Conservation (phyloP, 148 eudicot genomes). For the Drosera capensis region DNA sequence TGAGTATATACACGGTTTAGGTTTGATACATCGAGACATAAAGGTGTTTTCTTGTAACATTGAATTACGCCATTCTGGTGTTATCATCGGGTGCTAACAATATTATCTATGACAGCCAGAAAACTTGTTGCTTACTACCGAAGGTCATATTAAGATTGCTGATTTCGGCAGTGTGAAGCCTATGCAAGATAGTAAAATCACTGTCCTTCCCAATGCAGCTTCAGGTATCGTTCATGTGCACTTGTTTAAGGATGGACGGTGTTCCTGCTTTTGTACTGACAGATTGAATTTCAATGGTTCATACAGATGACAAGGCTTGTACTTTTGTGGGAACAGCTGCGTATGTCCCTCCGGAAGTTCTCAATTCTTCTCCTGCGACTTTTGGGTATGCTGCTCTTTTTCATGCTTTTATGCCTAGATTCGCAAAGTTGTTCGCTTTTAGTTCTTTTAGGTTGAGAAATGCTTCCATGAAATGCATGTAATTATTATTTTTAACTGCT, state of each 20-base stretch:
- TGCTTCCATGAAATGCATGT: too few species aligned
- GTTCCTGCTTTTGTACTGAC: neutral
- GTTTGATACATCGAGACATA: conserved; percentile 92
- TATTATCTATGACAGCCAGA: conserved; percentile 63
- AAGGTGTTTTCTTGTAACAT: conserved; percentile 45
- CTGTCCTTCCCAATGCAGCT: conserved; percentile 96
- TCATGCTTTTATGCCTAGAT: neutral
- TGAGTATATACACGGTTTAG: conserved; percentile 88
- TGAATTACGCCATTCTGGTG: too few species aligned
- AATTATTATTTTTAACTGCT: neutral
- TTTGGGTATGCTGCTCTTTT: conserved; percentile 48
- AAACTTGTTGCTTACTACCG: conserved; percentile 80
- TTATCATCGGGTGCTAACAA: conserved; percentile 11
- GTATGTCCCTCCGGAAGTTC: conserved; percentile 98
- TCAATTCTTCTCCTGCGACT: conserved; percentile 96
- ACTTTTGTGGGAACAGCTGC: conserved; percentile 99
- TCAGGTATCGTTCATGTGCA: conserved; percentile 32
- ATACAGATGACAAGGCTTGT: conserved; percentile 89
- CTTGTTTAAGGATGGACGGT: neutral
- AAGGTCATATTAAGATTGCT: conserved; percentile 95
- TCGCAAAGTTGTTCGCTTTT: too few species aligned
- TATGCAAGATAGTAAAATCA: conserved; percentile 83
- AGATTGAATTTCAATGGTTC: conserved; percentile 3
- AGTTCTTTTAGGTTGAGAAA: neutral
- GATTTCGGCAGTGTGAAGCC: conserved; percentile 99